Evolutionary conservation across 805 yeast genomes (phyloP).

Genomic region (Pichia cephalocereana): DNA sequence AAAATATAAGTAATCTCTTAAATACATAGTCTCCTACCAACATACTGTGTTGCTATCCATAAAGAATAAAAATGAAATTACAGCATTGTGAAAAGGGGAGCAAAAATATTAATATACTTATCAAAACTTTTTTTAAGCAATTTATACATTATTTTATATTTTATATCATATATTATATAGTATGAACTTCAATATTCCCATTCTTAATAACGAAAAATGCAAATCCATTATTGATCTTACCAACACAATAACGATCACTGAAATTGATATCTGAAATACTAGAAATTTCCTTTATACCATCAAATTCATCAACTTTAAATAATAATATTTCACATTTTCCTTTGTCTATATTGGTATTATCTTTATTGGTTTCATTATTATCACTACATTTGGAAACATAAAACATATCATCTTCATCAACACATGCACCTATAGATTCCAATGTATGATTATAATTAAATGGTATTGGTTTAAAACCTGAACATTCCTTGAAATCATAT

Average conservation of each 20-base stretch:
- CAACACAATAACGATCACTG: constrained; percentile 14
- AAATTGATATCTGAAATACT: constrained; percentile 4
- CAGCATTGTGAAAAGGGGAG: neutral
- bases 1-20: constrained; percentile 12
- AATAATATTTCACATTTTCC: constrained; percentile 5
- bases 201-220: constrained; percentile 11
- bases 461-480: constrained; percentile 13
- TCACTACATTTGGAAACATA: constrained; percentile 6
- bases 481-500: neutral
- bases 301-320: constrained; percentile 14
- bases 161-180: neutral
- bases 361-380: no score
- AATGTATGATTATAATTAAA: no score
- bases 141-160: neutral
- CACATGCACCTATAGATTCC: constrained; percentile 10
- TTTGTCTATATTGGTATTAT: neutral
- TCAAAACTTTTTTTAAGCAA: no score
- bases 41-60: neutral
- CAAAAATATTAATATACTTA: neutral
- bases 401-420: constrained; percentile 16
- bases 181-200: constrained; percentile 12
- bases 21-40: constrained; percentile 15
- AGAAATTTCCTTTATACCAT: constrained; percentile 14
- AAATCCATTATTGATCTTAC: constrained; percentile 11
- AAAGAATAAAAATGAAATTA: neutral